phyloP scores from a whole-genome alignment of 768 basidiomycete genomes.

The Russula virescens region DNA sequence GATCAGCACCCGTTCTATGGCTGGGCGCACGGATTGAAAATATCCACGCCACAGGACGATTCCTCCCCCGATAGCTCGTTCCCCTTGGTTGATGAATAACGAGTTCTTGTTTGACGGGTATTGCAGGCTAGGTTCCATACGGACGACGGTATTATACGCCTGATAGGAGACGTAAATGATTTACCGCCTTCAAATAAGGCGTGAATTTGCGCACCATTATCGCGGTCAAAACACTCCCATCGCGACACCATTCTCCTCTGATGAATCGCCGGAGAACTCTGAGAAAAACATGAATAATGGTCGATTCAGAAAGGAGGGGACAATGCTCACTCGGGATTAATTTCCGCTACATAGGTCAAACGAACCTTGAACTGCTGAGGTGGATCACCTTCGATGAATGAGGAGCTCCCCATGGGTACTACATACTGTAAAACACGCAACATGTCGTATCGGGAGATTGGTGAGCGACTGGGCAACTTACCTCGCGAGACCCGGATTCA shows the following conservation, averaged over 20 bases:
- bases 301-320: constrained; percentile 25
- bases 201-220: constrained; percentile 43
- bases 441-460: not conserved
- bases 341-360: constrained; percentile 60
- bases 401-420: constrained; percentile 41
- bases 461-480: constrained; percentile 25
- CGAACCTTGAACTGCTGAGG: constrained; percentile 57
- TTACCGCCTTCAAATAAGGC: not conserved
- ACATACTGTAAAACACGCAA: constrained; percentile 45
- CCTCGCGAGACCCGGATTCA: constrained; percentile 44
- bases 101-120: constrained; percentile 68
- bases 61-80: constrained; percentile 52
- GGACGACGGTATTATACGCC: constrained; percentile 69
- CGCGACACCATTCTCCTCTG: constrained; percentile 56
- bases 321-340: constrained; percentile 73
- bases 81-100: constrained; percentile 51
- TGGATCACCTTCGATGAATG: too few species aligned
- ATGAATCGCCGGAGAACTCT: constrained; percentile 64
- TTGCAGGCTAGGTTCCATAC: constrained; percentile 63
- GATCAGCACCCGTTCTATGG: constrained; percentile 53
- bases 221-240: constrained; percentile 60
- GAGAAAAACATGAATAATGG: not conserved
- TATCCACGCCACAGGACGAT: constrained; percentile 74
- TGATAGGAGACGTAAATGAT: constrained; percentile 27
- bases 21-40: constrained; percentile 72